Evolutionary conservation across 1,284 basidiomycete species (phyloP).

Genomic region (Phlebopus sp.): DNA sequence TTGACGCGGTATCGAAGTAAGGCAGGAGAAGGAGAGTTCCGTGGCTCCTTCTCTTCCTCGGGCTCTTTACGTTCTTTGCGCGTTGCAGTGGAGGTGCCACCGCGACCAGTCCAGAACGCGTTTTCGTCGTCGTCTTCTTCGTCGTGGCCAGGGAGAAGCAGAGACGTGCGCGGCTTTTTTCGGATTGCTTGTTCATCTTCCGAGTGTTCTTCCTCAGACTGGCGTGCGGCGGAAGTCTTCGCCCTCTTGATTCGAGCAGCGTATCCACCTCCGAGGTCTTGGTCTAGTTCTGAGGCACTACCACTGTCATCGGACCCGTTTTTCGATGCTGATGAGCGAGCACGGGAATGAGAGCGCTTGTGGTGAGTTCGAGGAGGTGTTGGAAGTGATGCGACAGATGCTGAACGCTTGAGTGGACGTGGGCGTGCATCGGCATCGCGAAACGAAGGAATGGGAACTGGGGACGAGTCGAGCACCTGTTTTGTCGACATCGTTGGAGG

Average conservation of each 20-base stretch:
- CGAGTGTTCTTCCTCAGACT: slow-evolving; percentile 5
- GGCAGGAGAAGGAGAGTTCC: slow-evolving; percentile 24
- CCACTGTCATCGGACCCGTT: slow-evolving; percentile 19
- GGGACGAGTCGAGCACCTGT: slow-evolving; percentile 30
- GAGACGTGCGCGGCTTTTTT: slow-evolving; percentile 28
- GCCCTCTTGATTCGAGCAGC: slow-evolving; percentile 9
- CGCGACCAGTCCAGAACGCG: slow-evolving; percentile 33
- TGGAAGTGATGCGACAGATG: slow-evolving; percentile 36
- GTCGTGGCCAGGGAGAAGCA: slow-evolving; percentile 28
- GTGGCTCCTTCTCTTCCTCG: slow-evolving; percentile 12
- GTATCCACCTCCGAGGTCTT: slow-evolving; percentile 9
- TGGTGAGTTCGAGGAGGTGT: slow-evolving; percentile 36
- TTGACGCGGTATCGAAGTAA: slow-evolving; percentile 27
- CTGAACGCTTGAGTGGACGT: slow-evolving; percentile 33
- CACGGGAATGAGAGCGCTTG: slow-evolving; percentile 31
- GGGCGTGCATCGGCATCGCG: slow-evolving; percentile 13
- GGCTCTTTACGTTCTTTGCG: slow-evolving; percentile 7
- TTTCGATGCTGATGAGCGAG: slow-evolving; percentile 22
- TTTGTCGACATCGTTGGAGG: slow-evolving; percentile 31
- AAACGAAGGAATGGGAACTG: slow-evolving; percentile 7
- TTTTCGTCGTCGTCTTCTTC: slow-evolving; percentile 34
- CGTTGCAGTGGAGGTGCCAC: slow-evolving; percentile 8
- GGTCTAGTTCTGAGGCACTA: slow-evolving; percentile 24
- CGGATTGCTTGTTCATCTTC: slow-evolving; percentile 18
- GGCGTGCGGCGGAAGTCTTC: slow-evolving; percentile 5